Conservation (phyloP, 306 rosid genomes). For the Crotalaria pallida region DNA sequence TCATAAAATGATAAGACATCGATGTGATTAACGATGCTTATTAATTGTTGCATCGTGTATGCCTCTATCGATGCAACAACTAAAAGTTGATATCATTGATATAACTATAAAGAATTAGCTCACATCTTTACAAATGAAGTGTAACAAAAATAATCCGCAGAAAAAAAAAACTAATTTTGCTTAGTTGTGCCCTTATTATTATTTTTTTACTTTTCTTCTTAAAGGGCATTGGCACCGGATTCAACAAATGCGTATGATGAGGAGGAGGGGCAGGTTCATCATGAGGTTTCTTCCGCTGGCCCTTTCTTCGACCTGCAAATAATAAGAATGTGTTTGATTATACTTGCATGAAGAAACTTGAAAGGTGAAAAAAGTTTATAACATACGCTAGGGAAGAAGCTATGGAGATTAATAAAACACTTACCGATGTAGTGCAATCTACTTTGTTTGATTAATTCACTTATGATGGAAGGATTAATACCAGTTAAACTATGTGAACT, state of each 20-base stretch:
- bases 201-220: conserved; percentile 54
- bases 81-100: not conserved
- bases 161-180: not conserved
- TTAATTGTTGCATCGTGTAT: no score
- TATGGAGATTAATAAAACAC: not conserved
- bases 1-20: no score
- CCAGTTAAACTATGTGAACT: not conserved
- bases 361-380: not conserved
- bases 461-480: not conserved
- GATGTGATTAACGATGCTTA: no score
- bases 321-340: conserved; percentile 4
- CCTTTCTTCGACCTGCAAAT: conserved; percentile 42
- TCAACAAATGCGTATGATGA: conserved; percentile 48
- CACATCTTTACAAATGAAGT: not conserved
- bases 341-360: not conserved
- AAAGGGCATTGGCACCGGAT: conserved; percentile 28
- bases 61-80: no score
- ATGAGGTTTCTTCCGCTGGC: conserved; percentile 35
- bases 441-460: not conserved
- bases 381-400: not conserved
- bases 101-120: conserved; percentile 12
- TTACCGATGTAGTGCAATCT: not conserved
- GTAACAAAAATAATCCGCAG: not conserved
- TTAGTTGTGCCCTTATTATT: conserved; percentile 31
- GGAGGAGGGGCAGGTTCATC: not conserved